Evolutionary conservation across 345 rosid species (phyloP), one percentile per base, ranked within the genome.

Genomic region (Pistacia integerrima): DNA sequence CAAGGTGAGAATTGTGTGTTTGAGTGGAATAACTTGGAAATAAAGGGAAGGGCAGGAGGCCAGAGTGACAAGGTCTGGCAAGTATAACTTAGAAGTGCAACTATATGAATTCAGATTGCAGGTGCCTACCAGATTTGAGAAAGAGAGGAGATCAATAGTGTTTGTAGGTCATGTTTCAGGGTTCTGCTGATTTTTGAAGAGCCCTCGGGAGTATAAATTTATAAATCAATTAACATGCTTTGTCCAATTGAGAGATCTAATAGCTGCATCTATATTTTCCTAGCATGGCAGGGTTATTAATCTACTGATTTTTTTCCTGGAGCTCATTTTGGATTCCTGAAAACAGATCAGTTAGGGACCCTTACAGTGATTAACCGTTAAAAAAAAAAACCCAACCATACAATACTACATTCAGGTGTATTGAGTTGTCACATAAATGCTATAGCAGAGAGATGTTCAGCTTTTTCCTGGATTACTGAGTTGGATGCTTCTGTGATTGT

Each of bases 41-140:
- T 5, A 11, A 51, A 11, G 2, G 10, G 51, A 73, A 44, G 11
- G 8, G 35, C 13, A 6, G 12, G 33, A 35, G 60, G 22, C 17
- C 54, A 52, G 58, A 64, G 70, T 17, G 41, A 48, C 70, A 70
- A 10, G 44, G 65, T 75, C 28, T n/a, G 3, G 68, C 49, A 49
- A 11, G 55, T 62, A 7, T 54, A 44, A 35, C 25, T 62, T 35
- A 69, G 3, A 16, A 63, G 30, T 36, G 22, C 51, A 51, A 5
- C 36, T 8, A 64, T 64, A n/a, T 35, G 60, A 48, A 73, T 18
- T 22, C 58, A 48, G 41, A 25, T 48, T 51, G 51, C 48, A 28
- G 74, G 59, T 54, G 69, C 64, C 55, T 63, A 59, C 55, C 8
- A 51, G 64, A 67, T 41, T 13, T 36, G 65, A 25, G 28, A 38